Conservation (phyloP, 106 monocot species). For the Apostasia shenzhenica region DNA sequence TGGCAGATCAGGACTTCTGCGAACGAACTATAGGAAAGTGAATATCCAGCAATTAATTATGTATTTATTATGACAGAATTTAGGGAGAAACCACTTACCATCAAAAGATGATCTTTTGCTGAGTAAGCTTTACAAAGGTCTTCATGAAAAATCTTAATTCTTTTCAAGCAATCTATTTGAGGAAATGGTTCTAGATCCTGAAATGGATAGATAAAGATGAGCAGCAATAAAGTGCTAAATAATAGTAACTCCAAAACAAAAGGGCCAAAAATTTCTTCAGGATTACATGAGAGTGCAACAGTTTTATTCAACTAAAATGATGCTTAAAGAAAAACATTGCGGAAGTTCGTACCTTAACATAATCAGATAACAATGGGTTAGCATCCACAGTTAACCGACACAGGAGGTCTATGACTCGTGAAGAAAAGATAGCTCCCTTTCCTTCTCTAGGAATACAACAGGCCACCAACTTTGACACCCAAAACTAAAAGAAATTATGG, state of each 20-base stretch:
- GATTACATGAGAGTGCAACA: background rate
- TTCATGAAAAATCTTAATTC: conserved; percentile 57
- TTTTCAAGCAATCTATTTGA: conserved; percentile 49
- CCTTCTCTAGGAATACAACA: conserved; percentile 43
- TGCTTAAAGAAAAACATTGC: background rate
- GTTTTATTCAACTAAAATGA: background rate
- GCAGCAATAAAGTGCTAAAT: background rate
- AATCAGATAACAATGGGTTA: conserved; percentile 52
- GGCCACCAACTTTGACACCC: conserved; percentile 81
- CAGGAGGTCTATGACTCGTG: conserved; percentile 56
- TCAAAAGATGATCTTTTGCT: conserved; percentile 77
- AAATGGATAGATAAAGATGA: conserved; percentile 3
- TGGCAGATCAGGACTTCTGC: conserved; percentile 54
- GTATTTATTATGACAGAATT: background rate
- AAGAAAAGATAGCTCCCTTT: conserved; percentile 20
- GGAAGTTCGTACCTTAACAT: conserved; percentile 48
- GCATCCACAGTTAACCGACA: conserved; percentile 81
- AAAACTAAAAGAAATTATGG: conserved; percentile 33
- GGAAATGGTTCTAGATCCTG: conserved; percentile 97
- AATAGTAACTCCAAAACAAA: background rate
- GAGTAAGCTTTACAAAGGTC: conserved; percentile 47
- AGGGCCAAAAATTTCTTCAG: background rate
- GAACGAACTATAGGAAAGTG: conserved; percentile 48
- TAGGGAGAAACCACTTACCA: conserved; percentile 24
- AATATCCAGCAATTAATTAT: background rate